Conservation (phyloP, 164 flowering plant genomes). For the Akebia trifoliata region DNA sequence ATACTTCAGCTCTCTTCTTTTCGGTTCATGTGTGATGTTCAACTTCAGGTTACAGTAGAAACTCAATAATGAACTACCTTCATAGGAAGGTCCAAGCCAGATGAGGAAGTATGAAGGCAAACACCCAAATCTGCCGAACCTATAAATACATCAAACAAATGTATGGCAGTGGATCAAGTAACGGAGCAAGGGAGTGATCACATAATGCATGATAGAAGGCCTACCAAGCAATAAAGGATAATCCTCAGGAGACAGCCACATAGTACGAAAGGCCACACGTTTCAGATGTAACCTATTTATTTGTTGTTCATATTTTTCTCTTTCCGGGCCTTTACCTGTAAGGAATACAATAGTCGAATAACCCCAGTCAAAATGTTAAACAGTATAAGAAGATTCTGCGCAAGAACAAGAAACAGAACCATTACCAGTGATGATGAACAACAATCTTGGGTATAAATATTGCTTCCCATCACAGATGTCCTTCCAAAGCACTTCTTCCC, state of each 20-base stretch:
- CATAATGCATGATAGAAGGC: constrained; percentile 3
- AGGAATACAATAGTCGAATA: constrained; percentile 1
- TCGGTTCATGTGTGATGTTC: neutral
- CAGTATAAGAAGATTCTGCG: neutral
- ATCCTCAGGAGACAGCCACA: constrained; percentile 97
- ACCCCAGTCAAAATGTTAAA: neutral
- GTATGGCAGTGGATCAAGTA: neutral
- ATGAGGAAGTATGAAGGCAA: constrained; percentile 91
- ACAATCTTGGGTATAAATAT: constrained; percentile 64
- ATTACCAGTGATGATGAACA: constrained; percentile 89
- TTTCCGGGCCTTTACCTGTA: constrained; percentile 90
- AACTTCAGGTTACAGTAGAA: constrained; percentile 4
- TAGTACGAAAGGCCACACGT: constrained; percentile 93
- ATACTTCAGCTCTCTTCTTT: neutral
- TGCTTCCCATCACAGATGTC: constrained; percentile 46
- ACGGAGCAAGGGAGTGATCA: neutral
- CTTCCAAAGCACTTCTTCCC: constrained; percentile 50
- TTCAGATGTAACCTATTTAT: constrained; percentile 65
- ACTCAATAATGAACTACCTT: constrained; percentile 44
- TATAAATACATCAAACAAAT: constrained; percentile 21
- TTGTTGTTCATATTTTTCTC: constrained; percentile 74
- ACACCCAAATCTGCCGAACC: constrained; percentile 97
- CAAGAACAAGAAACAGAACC: constrained; percentile 8
- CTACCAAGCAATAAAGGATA: constrained; percentile 88
- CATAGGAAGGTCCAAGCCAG: constrained; percentile 98